Base-by-base conservation (phyloP, 352 stramenopile genomes). In the Globisporangium middletonii region DNA sequence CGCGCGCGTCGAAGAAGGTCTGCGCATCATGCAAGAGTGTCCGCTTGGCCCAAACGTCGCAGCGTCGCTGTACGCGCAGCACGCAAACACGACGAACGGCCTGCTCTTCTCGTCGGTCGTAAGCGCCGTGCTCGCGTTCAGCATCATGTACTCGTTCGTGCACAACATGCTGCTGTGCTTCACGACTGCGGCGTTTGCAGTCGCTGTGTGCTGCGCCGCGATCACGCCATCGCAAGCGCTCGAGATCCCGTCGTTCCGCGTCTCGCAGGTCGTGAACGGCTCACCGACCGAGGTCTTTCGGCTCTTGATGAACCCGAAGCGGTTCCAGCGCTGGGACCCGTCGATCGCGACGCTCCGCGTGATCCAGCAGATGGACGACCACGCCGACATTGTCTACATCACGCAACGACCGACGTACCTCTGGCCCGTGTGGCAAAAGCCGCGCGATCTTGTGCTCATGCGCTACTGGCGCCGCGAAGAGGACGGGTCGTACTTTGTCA, bases 401-500 rank as follows among this genome's bases (percentile, higher is more conserved):
- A 92, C 83, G 53, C 83, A 94, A 48, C 76, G 86, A 1, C 86
- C 86, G n/a, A 84, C 82, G 44, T 89, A 86, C 56, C 61, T 95
- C 47, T 94, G 86, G 86, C 86, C 86, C 16, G 59, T 92, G 47
- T 94, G 85, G 85, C 85, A 94, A 45, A 92, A 92, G 57, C 77
- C 83, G 26, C 82, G 83, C 26, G 86, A 95, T 57, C 66, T 95
- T 6, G 86, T 95, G 62, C 72, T 95, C 53, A 87, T 94, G 73
- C 86, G 86, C 38, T 95, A 95, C 70, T 95, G 86, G 86, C 77
- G 86, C 16, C 82, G 84, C 19, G 86, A 95, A 64, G 86, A 95
- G 65, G 86, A 95, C 59, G 86, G 86, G 18, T 93, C 83, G 41
- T 95, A 92, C 63, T 94, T 95, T 65, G 83, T 95, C 72, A 95